Conservation (phyloP, 768 basidiomycete species). For the Serendipita sp. region DNA sequence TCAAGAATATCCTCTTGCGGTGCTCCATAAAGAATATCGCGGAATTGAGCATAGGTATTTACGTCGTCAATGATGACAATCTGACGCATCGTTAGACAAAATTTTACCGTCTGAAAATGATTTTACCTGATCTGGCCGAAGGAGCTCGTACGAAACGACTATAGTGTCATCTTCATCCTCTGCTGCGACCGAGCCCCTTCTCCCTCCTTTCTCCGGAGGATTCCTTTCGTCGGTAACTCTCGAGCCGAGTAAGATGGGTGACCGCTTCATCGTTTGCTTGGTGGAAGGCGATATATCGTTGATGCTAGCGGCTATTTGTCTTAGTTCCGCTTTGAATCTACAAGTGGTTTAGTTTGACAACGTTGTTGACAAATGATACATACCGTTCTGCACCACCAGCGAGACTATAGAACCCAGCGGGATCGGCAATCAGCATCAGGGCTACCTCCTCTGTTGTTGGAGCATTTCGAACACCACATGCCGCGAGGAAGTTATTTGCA, state of each 20-base stretch:
- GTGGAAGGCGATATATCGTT: slow-evolving; percentile 33
- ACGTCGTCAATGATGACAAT: slow-evolving; percentile 80
- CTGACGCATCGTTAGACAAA: slow-evolving; percentile 15
- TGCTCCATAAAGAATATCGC: slow-evolving; percentile 55
- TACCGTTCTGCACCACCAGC: slow-evolving; percentile 57
- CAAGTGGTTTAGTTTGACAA: background rate
- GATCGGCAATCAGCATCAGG: slow-evolving; percentile 48
- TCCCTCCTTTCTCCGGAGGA: slow-evolving; percentile 9
- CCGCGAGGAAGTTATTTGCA: slow-evolving; percentile 71
- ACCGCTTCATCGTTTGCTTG: slow-evolving; percentile 45
- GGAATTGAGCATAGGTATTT: slow-evolving; percentile 63
- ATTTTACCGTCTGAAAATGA: background rate
- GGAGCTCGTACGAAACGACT: slow-evolving; percentile 45
- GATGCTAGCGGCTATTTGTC: slow-evolving; percentile 69
- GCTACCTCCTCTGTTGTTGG: slow-evolving; percentile 76
- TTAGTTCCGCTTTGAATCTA: slow-evolving; percentile 68
- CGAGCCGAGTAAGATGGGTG: slow-evolving; percentile 58
- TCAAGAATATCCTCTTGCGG: slow-evolving; percentile 88
- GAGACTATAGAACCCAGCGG: slow-evolving; percentile 51
- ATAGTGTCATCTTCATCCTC: slow-evolving; percentile 65
- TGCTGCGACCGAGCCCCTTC: slow-evolving; percentile 20
- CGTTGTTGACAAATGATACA: background rate
- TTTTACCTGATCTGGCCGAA: slow-evolving; percentile 33
- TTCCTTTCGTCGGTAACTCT: slow-evolving; percentile 25
- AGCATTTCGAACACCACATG: slow-evolving; percentile 75